phyloP scores from a whole-genome alignment of 73 alveolate species.

The Paramecium primaurelia region DNA sequence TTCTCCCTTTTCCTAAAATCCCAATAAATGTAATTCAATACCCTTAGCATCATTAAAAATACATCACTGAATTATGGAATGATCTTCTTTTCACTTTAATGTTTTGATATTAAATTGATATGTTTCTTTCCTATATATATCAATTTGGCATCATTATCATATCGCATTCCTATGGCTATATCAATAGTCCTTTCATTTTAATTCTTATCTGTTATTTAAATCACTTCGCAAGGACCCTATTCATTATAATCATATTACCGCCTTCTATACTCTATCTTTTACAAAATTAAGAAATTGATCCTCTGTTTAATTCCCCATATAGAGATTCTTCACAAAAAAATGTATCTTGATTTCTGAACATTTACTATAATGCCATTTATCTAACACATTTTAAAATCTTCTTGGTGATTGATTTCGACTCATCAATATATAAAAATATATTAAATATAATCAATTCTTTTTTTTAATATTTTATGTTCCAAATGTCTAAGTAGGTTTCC shows the following conservation, averaged over 20 bases:
- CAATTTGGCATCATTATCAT: conserved; percentile 46
- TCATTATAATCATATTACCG: neutral
- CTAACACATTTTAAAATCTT: neutral
- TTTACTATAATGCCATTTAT: conserved; percentile 24
- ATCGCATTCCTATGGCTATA: conserved; percentile 30
- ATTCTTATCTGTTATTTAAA: neutral
- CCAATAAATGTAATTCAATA: neutral
- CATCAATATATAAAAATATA: neutral
- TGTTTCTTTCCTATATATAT: conserved; percentile 42
- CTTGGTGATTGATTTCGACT: neutral
- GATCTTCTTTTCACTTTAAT: neutral
- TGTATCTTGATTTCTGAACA: conserved; percentile 41
- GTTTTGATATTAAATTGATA: neutral
- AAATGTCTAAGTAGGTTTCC: neutral
- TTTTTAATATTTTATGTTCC: neutral
- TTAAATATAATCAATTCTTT: neutral
- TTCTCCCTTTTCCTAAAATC: neutral
- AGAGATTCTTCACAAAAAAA: conserved; percentile 7
- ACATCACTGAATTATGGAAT: neutral
- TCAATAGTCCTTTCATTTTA: neutral
- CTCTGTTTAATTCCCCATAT: conserved; percentile 9
- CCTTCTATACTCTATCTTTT: conserved; percentile 18
- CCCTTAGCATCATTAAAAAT: neutral
- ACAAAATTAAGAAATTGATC: neutral
- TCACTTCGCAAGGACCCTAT: conserved; percentile 40